Evolutionary conservation across 2,329 filamentous ascomycete species (phyloP), one percentile per base, ranked within the genome.

Genomic region (Cryphonectria naterciae): DNA sequence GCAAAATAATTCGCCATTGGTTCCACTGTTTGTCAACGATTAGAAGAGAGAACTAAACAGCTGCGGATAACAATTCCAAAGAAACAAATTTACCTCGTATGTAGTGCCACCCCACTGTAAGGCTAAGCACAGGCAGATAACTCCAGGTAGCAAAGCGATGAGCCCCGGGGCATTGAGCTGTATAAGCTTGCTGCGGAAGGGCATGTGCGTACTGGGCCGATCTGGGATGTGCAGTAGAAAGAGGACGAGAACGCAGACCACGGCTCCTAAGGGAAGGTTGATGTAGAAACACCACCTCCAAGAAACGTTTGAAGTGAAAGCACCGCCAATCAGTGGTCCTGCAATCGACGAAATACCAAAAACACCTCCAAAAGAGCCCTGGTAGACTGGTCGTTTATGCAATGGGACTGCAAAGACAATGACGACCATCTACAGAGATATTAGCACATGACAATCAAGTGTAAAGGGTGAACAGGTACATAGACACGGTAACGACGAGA

Each of bases 261-360:
- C 56, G 17, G 28, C 65, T 4, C 56, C 65, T 1, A 65, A 37
- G 3, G 49, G 68, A 6, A 69, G 56, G 13, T 72, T 74, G 6
- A 71, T 49, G 7, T 66, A 77, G 63, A 77, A 76, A 63, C 75
- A 75, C 76, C 78, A 77, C 65, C 76, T 68, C 75, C 74, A 76
- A 11, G 73, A 70, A 35, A 73, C 28, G 19, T 75, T 73, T 15
- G 75, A 63, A 19, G 75, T 75, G 54, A 76, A 74, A 2, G 70
- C 74, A 15, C 75, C 75, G 35, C 75, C 75, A 13, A 83, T 62
- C 1, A 75, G 37, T 0, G 75, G 76, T 0, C 74, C 75, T 28
- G 64, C 22, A 11, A 71, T 46, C 0, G 54, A 32, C 1, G 67
- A 62, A 4, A 71, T 58, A 1, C 67, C 70, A 15, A 71, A 52